Conservation (phyloP, 371 early-diverging fungal species). For the Syncephalastrum sp. region DNA sequence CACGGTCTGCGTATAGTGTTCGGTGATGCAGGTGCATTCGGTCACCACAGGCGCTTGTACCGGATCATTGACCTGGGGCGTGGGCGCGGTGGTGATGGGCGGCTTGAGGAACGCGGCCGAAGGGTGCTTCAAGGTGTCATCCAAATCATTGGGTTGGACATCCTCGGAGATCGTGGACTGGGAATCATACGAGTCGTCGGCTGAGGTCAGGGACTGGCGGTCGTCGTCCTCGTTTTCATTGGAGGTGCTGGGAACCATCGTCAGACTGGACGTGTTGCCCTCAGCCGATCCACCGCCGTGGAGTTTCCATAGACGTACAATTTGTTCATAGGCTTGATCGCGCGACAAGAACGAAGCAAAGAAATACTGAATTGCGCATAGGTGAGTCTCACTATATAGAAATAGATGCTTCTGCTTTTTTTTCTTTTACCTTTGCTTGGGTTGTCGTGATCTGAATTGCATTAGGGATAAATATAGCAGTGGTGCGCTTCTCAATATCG, state of each 20-base stretch:
- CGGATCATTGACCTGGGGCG: not conserved
- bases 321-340: constrained; percentile 71
- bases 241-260: constrained; percentile 19
- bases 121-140: too few species aligned
- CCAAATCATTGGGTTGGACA: too few species aligned
- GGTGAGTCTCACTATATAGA: too few species aligned
- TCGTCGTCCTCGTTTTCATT: constrained; percentile 8
- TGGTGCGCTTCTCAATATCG: constrained; percentile 76
- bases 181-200: too few species aligned
- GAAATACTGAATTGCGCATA: constrained; percentile 47
- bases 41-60: constrained; percentile 14
- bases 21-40: constrained; percentile 43
- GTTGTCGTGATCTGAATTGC: constrained; percentile 78
- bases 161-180: too few species aligned
- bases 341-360: constrained; percentile 82
- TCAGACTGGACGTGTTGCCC: constrained; percentile 67
- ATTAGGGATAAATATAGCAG: constrained; percentile 85
- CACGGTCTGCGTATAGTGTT: constrained; percentile 47
- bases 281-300: constrained; percentile 21
- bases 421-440: constrained; percentile 53
- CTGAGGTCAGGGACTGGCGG: too few species aligned
- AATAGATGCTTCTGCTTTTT: too few species aligned
- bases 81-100: not conserved
- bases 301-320: constrained; percentile 60
- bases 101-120: not conserved